Evolutionary conservation across 192 early-diverging fungal species (phyloP).

Genomic region (Phycomyces blakesleeanus): DNA sequence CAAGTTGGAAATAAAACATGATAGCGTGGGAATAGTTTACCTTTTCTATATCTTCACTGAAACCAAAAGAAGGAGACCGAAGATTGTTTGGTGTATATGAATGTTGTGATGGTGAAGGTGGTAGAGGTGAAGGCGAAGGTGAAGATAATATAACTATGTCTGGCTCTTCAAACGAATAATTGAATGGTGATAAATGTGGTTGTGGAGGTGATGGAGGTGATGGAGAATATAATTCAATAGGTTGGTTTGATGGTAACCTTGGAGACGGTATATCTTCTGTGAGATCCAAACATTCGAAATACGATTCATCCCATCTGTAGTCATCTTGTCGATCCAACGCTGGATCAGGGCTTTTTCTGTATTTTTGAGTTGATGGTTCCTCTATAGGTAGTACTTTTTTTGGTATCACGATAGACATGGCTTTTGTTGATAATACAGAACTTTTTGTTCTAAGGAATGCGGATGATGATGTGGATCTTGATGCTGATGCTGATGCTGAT

Average conservation of each 20-base stretch:
- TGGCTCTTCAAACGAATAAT: neutral
- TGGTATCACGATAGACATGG: neutral
- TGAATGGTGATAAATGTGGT: no score
- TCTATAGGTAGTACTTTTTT: neutral
- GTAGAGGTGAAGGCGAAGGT: slow-evolving; percentile 5
- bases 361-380: neutral
- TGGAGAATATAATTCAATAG: neutral
- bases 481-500: slow-evolving; percentile 1
- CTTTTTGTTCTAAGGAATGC: neutral
- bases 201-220: no score
- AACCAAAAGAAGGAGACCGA: no score
- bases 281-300: no score
- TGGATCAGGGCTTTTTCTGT: neutral
- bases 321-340: no score
- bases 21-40: no score
- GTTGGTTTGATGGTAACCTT: neutral
- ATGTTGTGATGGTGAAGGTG: neutral
- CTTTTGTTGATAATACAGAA: neutral
- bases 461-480: neutral
- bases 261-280: no score
- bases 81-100: no score
- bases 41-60: no score
- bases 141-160: neutral
- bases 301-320: no score
- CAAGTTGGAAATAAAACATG: no score